phyloP scores from a whole-genome alignment of 179 eudicot species.

The Kewa caespitosa region DNA sequence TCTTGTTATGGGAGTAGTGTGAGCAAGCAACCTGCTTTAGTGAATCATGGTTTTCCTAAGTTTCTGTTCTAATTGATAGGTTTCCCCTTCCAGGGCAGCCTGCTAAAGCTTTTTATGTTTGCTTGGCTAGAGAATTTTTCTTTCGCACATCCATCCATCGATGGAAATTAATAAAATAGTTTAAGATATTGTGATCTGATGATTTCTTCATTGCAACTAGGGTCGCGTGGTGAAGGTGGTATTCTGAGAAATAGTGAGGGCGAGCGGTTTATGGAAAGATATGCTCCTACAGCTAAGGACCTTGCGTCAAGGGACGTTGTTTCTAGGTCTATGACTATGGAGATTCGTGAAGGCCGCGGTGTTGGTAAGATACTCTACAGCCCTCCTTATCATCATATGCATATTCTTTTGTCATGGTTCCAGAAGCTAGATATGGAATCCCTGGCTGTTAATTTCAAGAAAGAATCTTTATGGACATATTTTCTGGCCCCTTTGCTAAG shows the following conservation, averaged over 20 bases:
- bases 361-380: constrained; percentile 60
- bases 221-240: constrained; percentile 99
- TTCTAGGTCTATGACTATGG: constrained; percentile 99
- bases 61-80: background rate
- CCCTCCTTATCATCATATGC: background rate
- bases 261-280: constrained; percentile 98
- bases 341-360: constrained; percentile 99
- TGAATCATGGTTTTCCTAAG: background rate
- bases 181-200: background rate
- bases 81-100: background rate
- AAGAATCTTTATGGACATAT: background rate
- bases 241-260: constrained; percentile 96
- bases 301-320: constrained; percentile 99
- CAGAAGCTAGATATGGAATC: background rate
- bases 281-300: constrained; percentile 99
- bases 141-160: background rate
- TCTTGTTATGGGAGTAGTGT: background rate
- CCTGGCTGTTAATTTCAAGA: background rate
- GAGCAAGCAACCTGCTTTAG: background rate
- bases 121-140: background rate
- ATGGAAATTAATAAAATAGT: background rate
- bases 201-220: constrained; percentile 36
- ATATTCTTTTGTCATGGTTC: background rate
- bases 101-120: background rate
- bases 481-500: background rate